Evolutionary conservation across 2,329 filamentous ascomycete species (phyloP).

Genomic region (Aquanectria penicillioides): DNA sequence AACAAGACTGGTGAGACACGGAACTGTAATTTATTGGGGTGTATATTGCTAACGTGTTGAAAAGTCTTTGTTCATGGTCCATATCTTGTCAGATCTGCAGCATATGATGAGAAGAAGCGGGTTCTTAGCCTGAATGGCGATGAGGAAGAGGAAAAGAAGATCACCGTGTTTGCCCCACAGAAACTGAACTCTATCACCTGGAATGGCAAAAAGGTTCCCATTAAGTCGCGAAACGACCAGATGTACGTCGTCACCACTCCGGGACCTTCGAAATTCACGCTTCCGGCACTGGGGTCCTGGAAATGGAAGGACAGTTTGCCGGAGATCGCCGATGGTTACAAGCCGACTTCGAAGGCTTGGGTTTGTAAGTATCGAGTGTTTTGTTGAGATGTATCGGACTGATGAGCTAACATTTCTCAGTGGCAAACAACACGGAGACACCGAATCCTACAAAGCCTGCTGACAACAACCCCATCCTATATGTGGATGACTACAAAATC

Average conservation of each 20-base stretch:
- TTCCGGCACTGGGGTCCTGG: slow-evolving; percentile 57
- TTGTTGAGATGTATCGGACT: too few species aligned
- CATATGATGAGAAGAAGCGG: slow-evolving; percentile 44
- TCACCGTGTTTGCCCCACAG: slow-evolving; percentile 60
- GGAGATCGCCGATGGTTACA: slow-evolving; percentile 55
- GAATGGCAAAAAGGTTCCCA: slow-evolving; percentile 56
- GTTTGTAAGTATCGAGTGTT: slow-evolving; percentile 39
- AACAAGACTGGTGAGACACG: slow-evolving; percentile 54
- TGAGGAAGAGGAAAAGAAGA: slow-evolving; percentile 48
- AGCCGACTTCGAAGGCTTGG: slow-evolving; percentile 56
- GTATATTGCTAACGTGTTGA: background rate
- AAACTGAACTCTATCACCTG: slow-evolving; percentile 57
- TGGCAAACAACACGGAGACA: slow-evolving; percentile 60
- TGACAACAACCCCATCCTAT: slow-evolving; percentile 63
- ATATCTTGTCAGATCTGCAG: slow-evolving; percentile 60
- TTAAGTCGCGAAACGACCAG: slow-evolving; percentile 40
- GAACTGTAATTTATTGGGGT: accelerated
- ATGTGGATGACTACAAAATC: slow-evolving; percentile 66
- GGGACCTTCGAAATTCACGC: slow-evolving; percentile 41
- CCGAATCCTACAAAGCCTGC: slow-evolving; percentile 59
- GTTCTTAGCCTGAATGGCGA: slow-evolving; percentile 58
- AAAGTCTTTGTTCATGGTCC: slow-evolving; percentile 62
- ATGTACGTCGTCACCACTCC: slow-evolving; percentile 42
- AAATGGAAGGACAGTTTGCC: slow-evolving; percentile 59
- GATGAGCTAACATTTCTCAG: background rate